phyloP scores from a whole-genome alignment of 1,284 basidiomycete species.

The Ganoderma lingzhi region DNA sequence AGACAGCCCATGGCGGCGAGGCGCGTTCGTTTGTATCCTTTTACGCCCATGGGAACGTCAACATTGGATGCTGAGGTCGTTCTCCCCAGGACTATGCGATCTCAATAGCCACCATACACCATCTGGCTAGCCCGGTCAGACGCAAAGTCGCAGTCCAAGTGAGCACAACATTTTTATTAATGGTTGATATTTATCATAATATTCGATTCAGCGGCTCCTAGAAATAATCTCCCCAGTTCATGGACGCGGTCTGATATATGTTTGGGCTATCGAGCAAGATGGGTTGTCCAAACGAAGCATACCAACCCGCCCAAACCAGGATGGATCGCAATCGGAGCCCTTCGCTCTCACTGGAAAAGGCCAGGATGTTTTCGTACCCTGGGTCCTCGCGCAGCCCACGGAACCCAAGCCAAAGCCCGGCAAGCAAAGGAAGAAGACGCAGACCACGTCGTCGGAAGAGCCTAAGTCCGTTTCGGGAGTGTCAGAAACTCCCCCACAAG shows the following conservation, averaged over 20 bases:
- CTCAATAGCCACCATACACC: constrained; percentile 95
- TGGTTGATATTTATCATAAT: background rate
- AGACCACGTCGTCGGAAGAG: constrained; percentile 24
- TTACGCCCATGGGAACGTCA: background rate
- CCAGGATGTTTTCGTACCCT: constrained; percentile 80
- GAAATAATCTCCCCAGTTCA: constrained; percentile 67
- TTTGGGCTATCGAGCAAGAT: constrained; percentile 99
- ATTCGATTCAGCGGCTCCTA: constrained; percentile 62
- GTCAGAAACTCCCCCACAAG: constrained; percentile 38
- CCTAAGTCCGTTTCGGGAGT: constrained; percentile 5
- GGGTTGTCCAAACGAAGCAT: constrained; percentile 78
- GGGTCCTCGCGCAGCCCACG: constrained; percentile 55
- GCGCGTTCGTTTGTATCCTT: constrained; percentile 75
- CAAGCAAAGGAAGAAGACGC: constrained; percentile 31
- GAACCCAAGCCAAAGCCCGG: constrained; percentile 33
- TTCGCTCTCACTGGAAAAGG: constrained; percentile 33
- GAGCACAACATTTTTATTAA: constrained; percentile 29
- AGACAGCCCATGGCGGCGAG: constrained; percentile 72
- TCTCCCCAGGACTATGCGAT: constrained; percentile 86
- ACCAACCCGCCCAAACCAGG: constrained; percentile 39
- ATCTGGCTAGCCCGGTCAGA: constrained; percentile 82
- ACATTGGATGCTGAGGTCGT: background rate
- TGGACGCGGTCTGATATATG: constrained; percentile 91
- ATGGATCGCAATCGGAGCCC: background rate
- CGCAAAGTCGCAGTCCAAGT: constrained; percentile 80